Conservation (phyloP, 2,329 filamentous ascomycete species). For the Neopestalotiopsis clavispora region DNA sequence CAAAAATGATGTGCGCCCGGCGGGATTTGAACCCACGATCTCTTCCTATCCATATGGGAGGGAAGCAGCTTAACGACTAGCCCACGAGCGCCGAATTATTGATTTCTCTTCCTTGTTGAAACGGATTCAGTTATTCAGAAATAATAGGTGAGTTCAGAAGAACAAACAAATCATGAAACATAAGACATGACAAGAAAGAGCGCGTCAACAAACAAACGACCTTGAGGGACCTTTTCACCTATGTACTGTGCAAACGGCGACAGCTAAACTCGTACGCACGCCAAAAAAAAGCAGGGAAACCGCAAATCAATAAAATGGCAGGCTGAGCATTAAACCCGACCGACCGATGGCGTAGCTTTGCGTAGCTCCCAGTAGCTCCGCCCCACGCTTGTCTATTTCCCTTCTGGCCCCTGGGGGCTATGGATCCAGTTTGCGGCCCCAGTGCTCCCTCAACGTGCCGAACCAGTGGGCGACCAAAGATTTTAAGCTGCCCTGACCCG, state of each 20-base stretch:
- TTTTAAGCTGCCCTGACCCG: not conserved
- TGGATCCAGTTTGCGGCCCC: not conserved
- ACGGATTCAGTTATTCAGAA: not conserved
- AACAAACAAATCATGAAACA: not conserved
- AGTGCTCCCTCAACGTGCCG: not conserved
- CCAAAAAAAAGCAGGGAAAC: no score
- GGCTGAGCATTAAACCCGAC: no score
- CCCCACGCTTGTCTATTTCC: no score
- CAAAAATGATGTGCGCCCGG: conserved; percentile 27
- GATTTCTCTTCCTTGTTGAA: not conserved
- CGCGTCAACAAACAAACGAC: no score
- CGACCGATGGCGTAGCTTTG: no score
- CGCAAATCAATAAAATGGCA: no score
- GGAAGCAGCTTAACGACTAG: conserved; percentile 37
- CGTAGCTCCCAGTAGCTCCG: no score
- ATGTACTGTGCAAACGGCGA: no score
- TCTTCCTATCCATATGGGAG: conserved; percentile 24
- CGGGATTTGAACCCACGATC: conserved; percentile 36
- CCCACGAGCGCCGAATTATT: conserved; percentile 22
- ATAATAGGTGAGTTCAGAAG: not conserved
- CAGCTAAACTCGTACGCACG: no score
- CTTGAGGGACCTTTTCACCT: no score
- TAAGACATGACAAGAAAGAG: not conserved
- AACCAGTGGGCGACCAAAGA: not conserved
- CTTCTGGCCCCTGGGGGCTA: not conserved